Base-by-base conservation (phyloP, 1,284 basidiomycete genomes). In the Sutorius eximius region DNA sequence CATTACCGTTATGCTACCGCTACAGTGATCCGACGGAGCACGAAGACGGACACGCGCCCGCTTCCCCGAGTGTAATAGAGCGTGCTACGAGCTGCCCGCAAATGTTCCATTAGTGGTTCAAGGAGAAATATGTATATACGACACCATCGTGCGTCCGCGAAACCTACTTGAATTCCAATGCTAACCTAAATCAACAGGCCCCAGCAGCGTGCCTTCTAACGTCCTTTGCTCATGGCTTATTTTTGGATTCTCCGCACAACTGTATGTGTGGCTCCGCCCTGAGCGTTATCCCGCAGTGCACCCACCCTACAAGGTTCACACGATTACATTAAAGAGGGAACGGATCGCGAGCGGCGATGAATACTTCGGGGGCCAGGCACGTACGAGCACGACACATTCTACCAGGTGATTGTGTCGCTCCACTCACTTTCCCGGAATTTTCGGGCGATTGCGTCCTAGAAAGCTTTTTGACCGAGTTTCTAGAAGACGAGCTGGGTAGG, bases 341-440 rank as follows among this genome's bases (percentile, higher is more conserved):
- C 51, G 29, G 65, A 65, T 65, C 67, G 54, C 18, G 38, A 48
- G 34, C 42, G 37, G 32, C 29, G 18, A 36, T 44, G 32, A 52
- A 33, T 51, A 18, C 6, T 15, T 36, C 22, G 22, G 44, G 11
- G 22, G 24, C 20, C 18, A 37, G 5, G 5, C n/a, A n/a, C n/a
- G 36, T 29, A 41, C 30, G 45, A 24, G 45, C 45, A 41, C 37
- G 33, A 42, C 30, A 30, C 38, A 18, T 29, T 33, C 30, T 11
- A 30, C 2, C 15, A 7, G 16, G 15, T 41, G 15, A 20, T 4
- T 37, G 32, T 1, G 22, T 10, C 36, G 12, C 41, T 41, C 51
- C 48, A 45, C 12, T 47, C 29, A 24, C 42, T 45, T 37, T 49
- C 27, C 24, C n/a, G 16, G 13, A 15, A 16, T 22, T 44, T 45